phyloP scores from a whole-genome alignment of 495 filamentous ascomycete species.

The Daldinia bambusicola region DNA sequence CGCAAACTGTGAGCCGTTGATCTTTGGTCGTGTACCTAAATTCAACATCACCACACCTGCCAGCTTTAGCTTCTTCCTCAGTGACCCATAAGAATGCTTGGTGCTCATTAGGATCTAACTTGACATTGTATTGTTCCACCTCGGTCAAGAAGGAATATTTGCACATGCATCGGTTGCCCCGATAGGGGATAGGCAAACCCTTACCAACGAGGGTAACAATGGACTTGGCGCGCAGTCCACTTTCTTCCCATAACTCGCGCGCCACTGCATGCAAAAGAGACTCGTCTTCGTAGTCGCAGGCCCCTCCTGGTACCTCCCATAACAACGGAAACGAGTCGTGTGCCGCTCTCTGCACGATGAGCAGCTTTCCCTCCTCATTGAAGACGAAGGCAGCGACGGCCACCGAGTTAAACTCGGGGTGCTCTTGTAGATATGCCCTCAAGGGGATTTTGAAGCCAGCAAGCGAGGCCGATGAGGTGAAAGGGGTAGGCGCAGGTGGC shows the following conservation, averaged over 20 bases:
- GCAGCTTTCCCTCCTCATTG: constrained; percentile 46
- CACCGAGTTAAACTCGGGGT: constrained; percentile 38
- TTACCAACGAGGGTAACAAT: constrained; percentile 53
- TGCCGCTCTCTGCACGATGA: constrained; percentile 63
- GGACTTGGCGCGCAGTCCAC: constrained; percentile 52
- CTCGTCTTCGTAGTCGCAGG: constrained; percentile 59
- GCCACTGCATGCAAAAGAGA: constrained; percentile 60
- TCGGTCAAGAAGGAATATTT: constrained; percentile 54
- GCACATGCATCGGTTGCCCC: constrained; percentile 47
- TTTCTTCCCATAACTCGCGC: constrained; percentile 68
- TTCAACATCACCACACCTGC: constrained; percentile 43
- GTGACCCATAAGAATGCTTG: constrained; percentile 56
- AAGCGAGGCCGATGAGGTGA: constrained; percentile 42
- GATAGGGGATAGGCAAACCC: constrained; percentile 52
- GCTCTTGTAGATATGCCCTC: constrained; percentile 38
- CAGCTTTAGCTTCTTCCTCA: constrained; percentile 53
- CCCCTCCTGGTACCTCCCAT: constrained; percentile 69
- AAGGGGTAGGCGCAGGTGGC: constrained; percentile 38
- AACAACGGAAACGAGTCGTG: constrained; percentile 60
- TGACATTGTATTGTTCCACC: constrained; percentile 51
- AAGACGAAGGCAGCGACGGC: constrained; percentile 55
- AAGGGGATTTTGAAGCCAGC: constrained; percentile 42
- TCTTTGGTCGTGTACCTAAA: constrained; percentile 48
- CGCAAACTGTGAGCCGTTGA: constrained; percentile 43
- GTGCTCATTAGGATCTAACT: constrained; percentile 58